Percentiles rank a stretch among this genome's conserved stretches.
phyloP scores from a whole-genome alignment of 768 basidiomycete species.

The Sporobolomyces pararoseus region DNA sequence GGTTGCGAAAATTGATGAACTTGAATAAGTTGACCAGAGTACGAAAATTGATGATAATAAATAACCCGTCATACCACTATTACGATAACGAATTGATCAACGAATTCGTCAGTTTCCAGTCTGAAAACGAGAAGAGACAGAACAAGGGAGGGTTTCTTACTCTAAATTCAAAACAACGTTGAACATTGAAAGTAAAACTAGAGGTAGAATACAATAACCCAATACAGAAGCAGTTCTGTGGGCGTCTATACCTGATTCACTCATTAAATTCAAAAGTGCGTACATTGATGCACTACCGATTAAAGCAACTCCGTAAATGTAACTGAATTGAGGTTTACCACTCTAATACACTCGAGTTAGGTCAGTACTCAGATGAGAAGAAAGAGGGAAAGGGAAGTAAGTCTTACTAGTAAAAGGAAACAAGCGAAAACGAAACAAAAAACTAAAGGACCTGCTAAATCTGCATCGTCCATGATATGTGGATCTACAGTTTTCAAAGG shows the following conservation, averaged over 20 bases:
- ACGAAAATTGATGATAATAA: conserved; percentile 75
- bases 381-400: conserved; percentile 42
- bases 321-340: conserved; percentile 96
- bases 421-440: conserved; percentile 94
- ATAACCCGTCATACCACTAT: conserved; percentile 78
- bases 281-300: conserved; percentile 89
- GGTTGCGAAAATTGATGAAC: conserved; percentile 85
- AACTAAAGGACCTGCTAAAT: conserved; percentile 89
- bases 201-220: conserved; percentile 92
- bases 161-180: conserved; percentile 83
- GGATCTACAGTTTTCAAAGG: conserved; percentile 61
- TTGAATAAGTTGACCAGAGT: conserved; percentile 92
- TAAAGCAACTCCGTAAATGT: conserved; percentile 97
- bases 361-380: background rate
- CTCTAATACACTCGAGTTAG: conserved; percentile 59
- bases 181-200: conserved; percentile 87
- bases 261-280: conserved; percentile 93
- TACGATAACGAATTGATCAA: conserved; percentile 9
- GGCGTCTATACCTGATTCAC: conserved; percentile 86
- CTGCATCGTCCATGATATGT: conserved; percentile 95
- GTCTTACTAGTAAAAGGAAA: conserved; percentile 83
- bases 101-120: no score
- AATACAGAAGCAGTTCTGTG: conserved; percentile 87
- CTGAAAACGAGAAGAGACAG: background rate
- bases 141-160: conserved; percentile 54